Evolutionary conservation across 2,329 filamentous ascomycete species (phyloP), one percentile per base, ranked within the genome.

Genomic region (Scedosporium minutisporum): DNA sequence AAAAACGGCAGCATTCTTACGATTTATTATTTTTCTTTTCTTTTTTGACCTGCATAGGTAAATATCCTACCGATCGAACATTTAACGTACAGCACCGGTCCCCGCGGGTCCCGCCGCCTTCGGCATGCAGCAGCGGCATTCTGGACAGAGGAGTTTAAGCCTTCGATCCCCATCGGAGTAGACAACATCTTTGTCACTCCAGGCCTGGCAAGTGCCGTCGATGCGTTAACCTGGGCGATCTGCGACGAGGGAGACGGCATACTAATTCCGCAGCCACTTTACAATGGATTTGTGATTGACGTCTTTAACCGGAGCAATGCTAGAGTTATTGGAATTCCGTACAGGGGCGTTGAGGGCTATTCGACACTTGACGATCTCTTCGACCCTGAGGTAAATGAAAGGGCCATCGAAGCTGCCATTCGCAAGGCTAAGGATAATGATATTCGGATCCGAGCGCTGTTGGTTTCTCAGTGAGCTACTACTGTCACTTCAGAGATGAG

Each of bases 231-330:
- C 1, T 72, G 68, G 67, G 51, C 69, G 2, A 58, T 72, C 38
- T 71, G 69, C 57, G 66, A 72, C 58, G 69, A 72, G 14, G 67
- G 67, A 5, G 66, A 70, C 21, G 71, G 69, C 9, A 67, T 72
- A 10, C 57, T 73, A n/a, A 65, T 72, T 33, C 68, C 68, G 6
- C 65, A 66, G 53, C 71, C 71, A 0, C 67, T 69, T n/a, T 73
- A 72, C 63, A 67, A 68, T 21, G 69, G 68, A 1, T 73, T 71
- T 59, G 41, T 61, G 14, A 48, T 68, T 7, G 69, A 72, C 44
- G 53, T 68, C 9, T 41, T 64, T 0, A 63, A 67, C 14, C 58
- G 70, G 14, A 63, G 63, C 48, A 62, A 65, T 6, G 67, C 51
- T 0, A 55, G 62, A n/a, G 59, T 68, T 12, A 38, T 69, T 10